Evolutionary conservation across 176 grass and related monocot species (phyloP).

Genomic region (sorghum (Sorghum bicolor)): DNA sequence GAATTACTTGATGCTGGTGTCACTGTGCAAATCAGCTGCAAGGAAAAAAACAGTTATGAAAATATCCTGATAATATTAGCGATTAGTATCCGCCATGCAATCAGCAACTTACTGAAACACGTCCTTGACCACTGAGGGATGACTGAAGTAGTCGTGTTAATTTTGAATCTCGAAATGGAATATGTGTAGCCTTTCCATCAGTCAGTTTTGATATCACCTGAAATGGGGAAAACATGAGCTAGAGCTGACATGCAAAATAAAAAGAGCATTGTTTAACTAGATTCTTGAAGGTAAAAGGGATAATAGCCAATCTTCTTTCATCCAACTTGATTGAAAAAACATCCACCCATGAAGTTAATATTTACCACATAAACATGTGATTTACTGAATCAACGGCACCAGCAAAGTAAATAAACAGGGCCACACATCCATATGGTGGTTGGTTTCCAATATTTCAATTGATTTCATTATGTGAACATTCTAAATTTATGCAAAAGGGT

Average conservation of each 20-base stretch:
- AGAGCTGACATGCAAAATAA: slow-evolving; percentile 2
- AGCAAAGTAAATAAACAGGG: slow-evolving; percentile 1
- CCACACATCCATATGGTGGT: neutral
- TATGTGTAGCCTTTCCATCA: slow-evolving; percentile 90
- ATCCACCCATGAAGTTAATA: neutral
- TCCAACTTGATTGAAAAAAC: neutral
- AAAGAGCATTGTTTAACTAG: slow-evolving; percentile 17
- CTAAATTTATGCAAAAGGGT: neutral
- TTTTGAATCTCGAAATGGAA: slow-evolving; percentile 99
- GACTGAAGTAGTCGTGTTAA: slow-evolving; percentile 98
- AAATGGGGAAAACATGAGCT: neutral
- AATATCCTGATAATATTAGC: slow-evolving; percentile 16
- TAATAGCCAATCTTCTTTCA: neutral
- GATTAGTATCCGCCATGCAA: neutral
- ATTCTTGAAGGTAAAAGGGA: slow-evolving; percentile 19
- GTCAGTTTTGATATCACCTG: slow-evolving; percentile 98
- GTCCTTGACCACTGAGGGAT: slow-evolving; percentile 97
- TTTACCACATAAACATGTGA: neutral
- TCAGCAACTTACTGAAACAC: slow-evolving; percentile 79
- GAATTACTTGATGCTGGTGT: slow-evolving; percentile 98
- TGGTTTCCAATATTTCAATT: neutral
- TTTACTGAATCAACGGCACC: neutral
- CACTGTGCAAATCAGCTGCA: slow-evolving; percentile 91
- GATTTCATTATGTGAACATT: neutral
- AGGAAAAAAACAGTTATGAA: slow-evolving; percentile 18